These are phyloP conservation scores for Erodium maritimum DNA, from an alignment of 345 rosid species.

Conservation along the genomic window DNA sequence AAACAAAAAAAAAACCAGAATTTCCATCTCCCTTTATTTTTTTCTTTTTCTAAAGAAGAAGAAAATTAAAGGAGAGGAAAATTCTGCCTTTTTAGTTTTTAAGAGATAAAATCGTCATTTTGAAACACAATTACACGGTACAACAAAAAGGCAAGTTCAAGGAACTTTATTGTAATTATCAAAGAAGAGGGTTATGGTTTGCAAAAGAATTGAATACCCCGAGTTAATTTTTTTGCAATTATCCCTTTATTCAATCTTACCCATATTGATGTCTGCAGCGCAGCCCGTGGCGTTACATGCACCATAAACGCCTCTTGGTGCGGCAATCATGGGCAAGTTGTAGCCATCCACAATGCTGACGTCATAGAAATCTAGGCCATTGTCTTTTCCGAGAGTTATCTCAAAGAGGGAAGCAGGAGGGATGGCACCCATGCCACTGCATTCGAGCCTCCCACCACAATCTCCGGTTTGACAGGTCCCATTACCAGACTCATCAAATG, in stretches of 20 bases:
- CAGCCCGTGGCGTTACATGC: conserved; percentile 80
- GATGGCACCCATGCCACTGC: conserved; percentile 55
- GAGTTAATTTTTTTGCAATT: too few species aligned
- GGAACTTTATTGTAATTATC: too few species aligned
- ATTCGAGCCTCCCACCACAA: conserved; percentile 69
- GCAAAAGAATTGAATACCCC: too few species aligned
- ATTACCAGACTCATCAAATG: conserved; percentile 39
- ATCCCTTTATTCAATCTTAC: conserved; percentile 21
- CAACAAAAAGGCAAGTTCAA: too few species aligned
- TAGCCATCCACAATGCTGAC: conserved; percentile 82
- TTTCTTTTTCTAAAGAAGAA: too few species aligned
- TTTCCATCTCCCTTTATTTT: too few species aligned
- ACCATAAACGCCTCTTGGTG: conserved; percentile 48
- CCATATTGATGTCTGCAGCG: conserved; percentile 48
- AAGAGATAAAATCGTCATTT: too few species aligned
- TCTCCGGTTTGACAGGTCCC: conserved; percentile 75
- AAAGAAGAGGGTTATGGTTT: too few species aligned
- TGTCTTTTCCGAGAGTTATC: conserved; percentile 49
- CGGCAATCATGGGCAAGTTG: conserved; percentile 62
- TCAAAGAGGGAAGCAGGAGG: conserved; percentile 87
- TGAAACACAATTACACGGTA: too few species aligned
- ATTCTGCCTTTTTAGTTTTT: too few species aligned
- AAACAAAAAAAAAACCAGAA: too few species aligned
- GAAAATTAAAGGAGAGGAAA: too few species aligned
- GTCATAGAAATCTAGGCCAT: conserved; percentile 55